phyloP scores from a whole-genome alignment of 2,329 filamentous ascomycete genomes.

The Calycina marina region DNA sequence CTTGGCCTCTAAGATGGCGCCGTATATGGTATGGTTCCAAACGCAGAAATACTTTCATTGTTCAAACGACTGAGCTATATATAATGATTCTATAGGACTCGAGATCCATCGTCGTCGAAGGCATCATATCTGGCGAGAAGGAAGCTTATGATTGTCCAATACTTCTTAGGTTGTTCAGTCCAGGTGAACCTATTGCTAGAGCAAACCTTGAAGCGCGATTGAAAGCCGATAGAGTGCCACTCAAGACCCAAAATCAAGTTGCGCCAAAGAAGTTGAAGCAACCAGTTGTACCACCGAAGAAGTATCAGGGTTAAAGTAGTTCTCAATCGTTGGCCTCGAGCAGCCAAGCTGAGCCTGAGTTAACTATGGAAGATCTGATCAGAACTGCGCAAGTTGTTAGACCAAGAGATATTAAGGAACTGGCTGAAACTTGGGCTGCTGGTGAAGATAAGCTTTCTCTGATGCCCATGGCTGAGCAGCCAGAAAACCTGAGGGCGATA shows the following conservation, averaged over 20 bases:
- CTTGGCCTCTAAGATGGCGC: conserved; percentile 56
- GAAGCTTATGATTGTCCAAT: conserved; percentile 59
- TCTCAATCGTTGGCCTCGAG: conserved; percentile 11
- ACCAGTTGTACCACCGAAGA: conserved; percentile 34
- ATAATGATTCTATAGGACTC: conserved; percentile 31
- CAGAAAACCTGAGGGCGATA: conserved; percentile 45
- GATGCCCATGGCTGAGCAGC: conserved; percentile 61
- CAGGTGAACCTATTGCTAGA: conserved; percentile 37
- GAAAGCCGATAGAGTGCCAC: conserved; percentile 48
- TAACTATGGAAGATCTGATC: conserved; percentile 39
- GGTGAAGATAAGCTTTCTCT: conserved; percentile 51
- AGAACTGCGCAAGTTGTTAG: conserved; percentile 50
- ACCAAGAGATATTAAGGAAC: conserved; percentile 51
- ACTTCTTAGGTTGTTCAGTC: conserved; percentile 53
- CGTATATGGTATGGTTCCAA: conserved; percentile 45
- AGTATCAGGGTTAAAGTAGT: conserved; percentile 12
- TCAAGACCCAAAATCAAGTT: conserved; percentile 19
- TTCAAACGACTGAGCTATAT: no score
- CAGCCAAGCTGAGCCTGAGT: conserved; percentile 8
- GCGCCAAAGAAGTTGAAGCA: conserved; percentile 35
- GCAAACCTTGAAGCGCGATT: conserved; percentile 44
- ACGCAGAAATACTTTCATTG: no score
- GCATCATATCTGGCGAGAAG: conserved; percentile 51
- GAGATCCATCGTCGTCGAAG: conserved; percentile 50
- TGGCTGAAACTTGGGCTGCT: conserved; percentile 40